phyloP scores from a whole-genome alignment of 495 filamentous ascomycete genomes.

The Hyaloscypha bicolor region DNA sequence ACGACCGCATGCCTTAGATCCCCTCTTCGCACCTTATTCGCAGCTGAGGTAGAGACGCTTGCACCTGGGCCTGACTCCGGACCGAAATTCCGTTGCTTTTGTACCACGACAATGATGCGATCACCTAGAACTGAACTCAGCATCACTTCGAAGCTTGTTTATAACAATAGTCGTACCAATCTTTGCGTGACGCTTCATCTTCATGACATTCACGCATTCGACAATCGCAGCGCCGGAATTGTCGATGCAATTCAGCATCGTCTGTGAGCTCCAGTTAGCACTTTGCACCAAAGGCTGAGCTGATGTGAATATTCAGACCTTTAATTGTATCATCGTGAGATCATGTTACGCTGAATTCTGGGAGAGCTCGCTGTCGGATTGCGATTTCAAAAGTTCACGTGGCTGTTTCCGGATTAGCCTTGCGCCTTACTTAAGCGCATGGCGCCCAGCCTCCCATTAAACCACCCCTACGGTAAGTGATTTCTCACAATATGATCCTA shows the following conservation, averaged over 20 bases:
- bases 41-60: constrained; percentile 58
- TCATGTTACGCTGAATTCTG: constrained; percentile 22
- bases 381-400: constrained; percentile 9
- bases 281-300: neutral
- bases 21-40: constrained; percentile 92
- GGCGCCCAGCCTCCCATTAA: neutral
- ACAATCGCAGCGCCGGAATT: constrained; percentile 98
- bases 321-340: constrained; percentile 94
- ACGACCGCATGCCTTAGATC: constrained; percentile 97
- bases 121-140: constrained; percentile 63
- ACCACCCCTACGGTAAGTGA: neutral
- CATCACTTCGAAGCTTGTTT: neutral
- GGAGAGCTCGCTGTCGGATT: neutral
- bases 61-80: constrained; percentile 59
- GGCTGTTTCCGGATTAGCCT: neutral
- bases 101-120: constrained; percentile 94
- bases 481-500: neutral
- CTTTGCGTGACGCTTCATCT: constrained; percentile 85
- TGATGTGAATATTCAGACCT: constrained; percentile 56
- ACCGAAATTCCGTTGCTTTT: constrained; percentile 80
- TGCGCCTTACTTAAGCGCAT: neutral
- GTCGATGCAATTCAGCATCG: constrained; percentile 99
- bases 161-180: constrained; percentile 66
- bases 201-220: constrained; percentile 91
- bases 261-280: constrained; percentile 53